Evolutionary conservation across 495 filamentous ascomycete genomes (phyloP).

Genomic region (Penicillium odoratum): DNA sequence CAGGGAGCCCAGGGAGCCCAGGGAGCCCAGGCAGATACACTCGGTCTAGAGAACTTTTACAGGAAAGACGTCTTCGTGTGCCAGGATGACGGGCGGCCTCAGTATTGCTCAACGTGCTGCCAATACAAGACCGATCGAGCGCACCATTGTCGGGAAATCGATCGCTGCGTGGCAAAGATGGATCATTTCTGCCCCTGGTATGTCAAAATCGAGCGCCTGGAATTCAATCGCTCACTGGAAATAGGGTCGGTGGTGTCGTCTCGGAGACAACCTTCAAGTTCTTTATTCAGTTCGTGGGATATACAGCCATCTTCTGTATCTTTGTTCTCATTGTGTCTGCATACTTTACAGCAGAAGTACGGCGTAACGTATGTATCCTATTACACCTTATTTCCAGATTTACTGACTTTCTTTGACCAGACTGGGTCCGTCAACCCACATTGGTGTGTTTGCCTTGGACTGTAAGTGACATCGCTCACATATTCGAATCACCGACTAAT

Average conservation of each 20-base stretch:
- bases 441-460: constrained; percentile 54
- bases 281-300: constrained; percentile 81
- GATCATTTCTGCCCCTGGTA: constrained; percentile 94
- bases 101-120: constrained; percentile 75
- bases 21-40: constrained; percentile 26
- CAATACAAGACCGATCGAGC: constrained; percentile 83
- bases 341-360: constrained; percentile 52
- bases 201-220: constrained; percentile 11
- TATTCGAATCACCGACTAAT: constrained; percentile 8
- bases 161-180: constrained; percentile 81
- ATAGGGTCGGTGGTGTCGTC: constrained; percentile 81
- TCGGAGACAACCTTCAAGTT: constrained; percentile 81
- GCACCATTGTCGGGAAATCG: constrained; percentile 81
- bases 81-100: constrained; percentile 73
- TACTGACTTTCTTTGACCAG: constrained; percentile 21
- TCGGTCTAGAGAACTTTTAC: constrained; percentile 61
- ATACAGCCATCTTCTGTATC: constrained; percentile 65
- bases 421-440: constrained; percentile 46
- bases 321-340: constrained; percentile 62
- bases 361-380: constrained; percentile 32
- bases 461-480: constrained; percentile 41
- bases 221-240: constrained; percentile 16
- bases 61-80: constrained; percentile 80
- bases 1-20: constrained; percentile 23
- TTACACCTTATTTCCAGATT: not conserved